phyloP scores from a whole-genome alignment of 192 early-diverging fungal species.

The Dimargaris cristalligena region DNA sequence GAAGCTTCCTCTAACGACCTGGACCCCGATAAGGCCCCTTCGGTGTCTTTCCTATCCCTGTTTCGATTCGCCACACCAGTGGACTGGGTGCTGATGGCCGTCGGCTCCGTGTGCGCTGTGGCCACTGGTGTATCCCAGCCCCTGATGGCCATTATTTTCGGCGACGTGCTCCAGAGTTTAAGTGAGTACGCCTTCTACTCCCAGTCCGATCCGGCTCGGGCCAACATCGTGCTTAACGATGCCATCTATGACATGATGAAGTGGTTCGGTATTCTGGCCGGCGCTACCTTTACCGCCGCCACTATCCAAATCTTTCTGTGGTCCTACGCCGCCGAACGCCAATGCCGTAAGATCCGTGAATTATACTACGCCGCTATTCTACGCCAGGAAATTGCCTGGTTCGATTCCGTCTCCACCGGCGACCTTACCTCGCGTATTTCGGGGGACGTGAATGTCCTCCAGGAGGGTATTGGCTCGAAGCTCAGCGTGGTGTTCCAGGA shows the following conservation, averaged over 20 bases:
- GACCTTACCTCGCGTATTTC: constrained; percentile 77
- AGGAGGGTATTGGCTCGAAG: constrained; percentile 85
- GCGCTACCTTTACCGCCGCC: constrained; percentile 4
- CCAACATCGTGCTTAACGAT: constrained; percentile 11
- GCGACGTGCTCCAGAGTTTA: constrained; percentile 16
- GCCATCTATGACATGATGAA: constrained; percentile 4
- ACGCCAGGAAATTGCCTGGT: constrained; percentile 76
- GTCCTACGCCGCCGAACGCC: constrained; percentile 30
- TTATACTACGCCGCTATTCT: constrained; percentile 59
- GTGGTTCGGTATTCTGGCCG: constrained; percentile 15
- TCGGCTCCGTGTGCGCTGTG: constrained; percentile 23
- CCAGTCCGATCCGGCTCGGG: neutral
- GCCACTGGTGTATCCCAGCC: constrained; percentile 26
- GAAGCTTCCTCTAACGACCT: constrained; percentile 16
- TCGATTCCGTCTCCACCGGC: constrained; percentile 60
- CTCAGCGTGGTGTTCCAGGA: constrained; percentile 50
- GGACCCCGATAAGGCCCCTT: constrained; percentile 25
- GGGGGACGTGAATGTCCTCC: constrained; percentile 65
- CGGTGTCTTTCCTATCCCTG: constrained; percentile 38
- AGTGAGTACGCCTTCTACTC: constrained; percentile 12
- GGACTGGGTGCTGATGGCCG: constrained; percentile 36
- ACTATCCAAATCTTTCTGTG: constrained; percentile 15
- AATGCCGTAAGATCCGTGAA: constrained; percentile 54
- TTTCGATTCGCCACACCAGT: constrained; percentile 46
- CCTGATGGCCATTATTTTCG: constrained; percentile 31